Conservation (phyloP, 164 flowering plant genomes). For the Magnolia sinica region DNA sequence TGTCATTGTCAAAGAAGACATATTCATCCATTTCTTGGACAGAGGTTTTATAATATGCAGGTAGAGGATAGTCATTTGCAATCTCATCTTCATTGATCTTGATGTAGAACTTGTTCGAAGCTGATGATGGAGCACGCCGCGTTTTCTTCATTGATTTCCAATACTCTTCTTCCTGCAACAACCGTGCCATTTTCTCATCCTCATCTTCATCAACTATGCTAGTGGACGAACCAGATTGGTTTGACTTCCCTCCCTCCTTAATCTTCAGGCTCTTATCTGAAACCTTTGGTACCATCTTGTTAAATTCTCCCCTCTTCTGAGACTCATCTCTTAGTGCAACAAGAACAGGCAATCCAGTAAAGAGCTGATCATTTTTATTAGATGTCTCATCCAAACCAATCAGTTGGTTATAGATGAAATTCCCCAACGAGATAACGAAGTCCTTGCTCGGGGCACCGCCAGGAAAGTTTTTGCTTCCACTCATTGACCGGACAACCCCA, state of each 20-base stretch:
- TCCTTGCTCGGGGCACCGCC: constrained; percentile 51
- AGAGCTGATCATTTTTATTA: constrained; percentile 38
- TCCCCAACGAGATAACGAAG: constrained; percentile 72
- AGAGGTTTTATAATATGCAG: constrained; percentile 66
- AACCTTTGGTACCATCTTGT: constrained; percentile 10
- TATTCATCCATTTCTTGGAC: constrained; percentile 74
- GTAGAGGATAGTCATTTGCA: constrained; percentile 90
- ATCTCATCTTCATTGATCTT: constrained; percentile 95
- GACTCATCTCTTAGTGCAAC: constrained; percentile 58
- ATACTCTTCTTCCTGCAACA: constrained; percentile 75
- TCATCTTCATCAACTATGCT: constrained; percentile 52
- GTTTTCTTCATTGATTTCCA: constrained; percentile 63
- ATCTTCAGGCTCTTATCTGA: constrained; percentile 31
- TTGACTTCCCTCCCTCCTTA: constrained; percentile 19
- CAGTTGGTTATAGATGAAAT: constrained; percentile 75
- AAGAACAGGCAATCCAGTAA: constrained; percentile 61
- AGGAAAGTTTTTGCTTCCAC: constrained; percentile 53
- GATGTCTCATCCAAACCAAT: constrained; percentile 73
- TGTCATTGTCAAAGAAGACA: constrained; percentile 57
- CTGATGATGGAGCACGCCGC: constrained; percentile 21
- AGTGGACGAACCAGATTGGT: constrained; percentile 15
- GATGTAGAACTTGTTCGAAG: constrained; percentile 54
- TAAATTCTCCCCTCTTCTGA: constrained; percentile 26
- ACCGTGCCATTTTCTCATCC: constrained; percentile 57
- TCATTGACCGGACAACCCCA: constrained; percentile 64